Conservation (phyloP, 169 alveolate genomes). For the Cystoisospora suis region DNA sequence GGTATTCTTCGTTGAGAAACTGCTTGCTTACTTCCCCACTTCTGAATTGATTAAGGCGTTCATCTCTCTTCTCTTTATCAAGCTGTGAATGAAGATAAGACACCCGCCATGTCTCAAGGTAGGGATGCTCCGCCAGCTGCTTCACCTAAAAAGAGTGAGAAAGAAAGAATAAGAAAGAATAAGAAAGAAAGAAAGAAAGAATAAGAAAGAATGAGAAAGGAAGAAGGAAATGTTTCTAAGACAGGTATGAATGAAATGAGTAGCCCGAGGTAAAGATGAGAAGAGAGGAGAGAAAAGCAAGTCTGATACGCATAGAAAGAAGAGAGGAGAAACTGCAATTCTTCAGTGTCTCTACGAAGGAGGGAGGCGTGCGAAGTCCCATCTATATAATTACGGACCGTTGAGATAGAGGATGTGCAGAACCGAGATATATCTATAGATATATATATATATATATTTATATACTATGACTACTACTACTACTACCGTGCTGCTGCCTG, state of each 20-base stretch:
- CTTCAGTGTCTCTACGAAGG: background rate
- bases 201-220: too few species aligned
- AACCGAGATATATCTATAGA: background rate
- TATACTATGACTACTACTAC: too few species aligned
- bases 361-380: too few species aligned
- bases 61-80: background rate
- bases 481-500: too few species aligned
- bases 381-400: too few species aligned
- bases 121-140: conserved; percentile 14
- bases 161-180: background rate
- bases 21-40: background rate
- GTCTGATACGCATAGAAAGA: background rate
- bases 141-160: conserved; percentile 1
- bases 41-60: background rate
- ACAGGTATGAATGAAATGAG: too few species aligned
- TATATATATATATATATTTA: too few species aligned
- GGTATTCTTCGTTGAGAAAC: too few species aligned
- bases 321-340: background rate
- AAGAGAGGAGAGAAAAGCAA: background rate
- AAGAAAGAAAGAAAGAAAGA: too few species aligned
- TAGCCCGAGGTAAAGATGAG: too few species aligned
- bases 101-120: background rate
- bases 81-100: background rate
- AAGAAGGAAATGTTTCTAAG: too few species aligned
- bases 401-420: background rate